These are phyloP conservation scores for Kluyveromyces lactis DNA, from an alignment of 805 yeast species.

Conservation along the genomic window DNA sequence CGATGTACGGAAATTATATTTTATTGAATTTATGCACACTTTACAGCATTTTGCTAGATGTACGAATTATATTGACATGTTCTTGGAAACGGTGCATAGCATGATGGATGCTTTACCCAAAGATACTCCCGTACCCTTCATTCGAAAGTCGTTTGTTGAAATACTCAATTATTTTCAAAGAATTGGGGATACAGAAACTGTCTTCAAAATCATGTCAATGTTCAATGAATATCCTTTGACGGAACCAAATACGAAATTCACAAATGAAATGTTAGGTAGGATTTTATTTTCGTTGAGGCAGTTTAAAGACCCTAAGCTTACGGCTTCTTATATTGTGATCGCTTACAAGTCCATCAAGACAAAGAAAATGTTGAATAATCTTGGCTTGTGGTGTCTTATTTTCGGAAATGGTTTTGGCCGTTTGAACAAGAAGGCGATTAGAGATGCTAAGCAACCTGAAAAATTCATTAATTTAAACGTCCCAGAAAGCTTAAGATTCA, in stretches of 20 bases:
- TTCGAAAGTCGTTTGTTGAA: conserved; percentile 14
- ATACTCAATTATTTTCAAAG: conserved; percentile 11
- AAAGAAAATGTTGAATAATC: conserved; percentile 15
- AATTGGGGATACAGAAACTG: conserved; percentile 20
- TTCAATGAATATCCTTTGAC: conserved; percentile 9
- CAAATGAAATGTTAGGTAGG: conserved; percentile 15
- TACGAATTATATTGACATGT: conserved; percentile 16
- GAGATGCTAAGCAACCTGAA: conserved; percentile 4
- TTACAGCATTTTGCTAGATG: conserved; percentile 14
- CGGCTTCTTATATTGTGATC: conserved; percentile 17
- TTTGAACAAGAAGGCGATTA: conserved; percentile 6
- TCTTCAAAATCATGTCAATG: conserved; percentile 15
- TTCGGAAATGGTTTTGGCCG: conserved; percentile 12
- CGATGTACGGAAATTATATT: conserved; percentile 5
- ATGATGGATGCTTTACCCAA: conserved; percentile 7
- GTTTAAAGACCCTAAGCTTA: conserved; percentile 24
- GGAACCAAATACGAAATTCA: conserved; percentile 11
- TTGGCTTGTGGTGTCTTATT: conserved; percentile 24
- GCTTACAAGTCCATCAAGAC: conserved; percentile 10
- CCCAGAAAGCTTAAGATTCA: conserved; percentile 8
- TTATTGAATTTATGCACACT: conserved; percentile 17
- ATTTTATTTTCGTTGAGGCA: conserved; percentile 16
- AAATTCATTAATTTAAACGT: conserved; percentile 6
- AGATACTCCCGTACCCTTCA: conserved; percentile 5
- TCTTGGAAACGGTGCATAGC: conserved; percentile 10